These are phyloP conservation scores for Starmera dryadoides DNA, from an alignment of 805 yeast species.

Conservation along the genomic window DNA sequence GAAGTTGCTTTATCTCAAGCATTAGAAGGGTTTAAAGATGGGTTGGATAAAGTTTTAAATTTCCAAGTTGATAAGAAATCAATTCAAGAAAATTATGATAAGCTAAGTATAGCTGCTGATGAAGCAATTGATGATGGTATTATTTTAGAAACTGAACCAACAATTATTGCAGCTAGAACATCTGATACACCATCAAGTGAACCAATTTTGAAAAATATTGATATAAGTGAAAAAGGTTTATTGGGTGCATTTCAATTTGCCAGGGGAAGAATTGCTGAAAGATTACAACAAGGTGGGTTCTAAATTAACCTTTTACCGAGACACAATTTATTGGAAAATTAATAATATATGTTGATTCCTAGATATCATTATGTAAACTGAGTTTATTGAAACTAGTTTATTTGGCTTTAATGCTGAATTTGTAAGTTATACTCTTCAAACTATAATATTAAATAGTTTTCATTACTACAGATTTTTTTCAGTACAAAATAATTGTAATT, in stretches of 20 bases:
- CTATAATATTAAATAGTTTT: too few species aligned
- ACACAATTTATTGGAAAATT: too few species aligned
- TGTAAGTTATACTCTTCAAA: too few species aligned
- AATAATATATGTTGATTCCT: too few species aligned
- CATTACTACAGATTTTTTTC: too few species aligned
- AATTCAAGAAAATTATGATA: constrained; percentile 75
- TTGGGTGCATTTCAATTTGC: constrained; percentile 86
- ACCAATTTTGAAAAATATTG: constrained; percentile 50
- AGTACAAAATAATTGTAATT: too few species aligned
- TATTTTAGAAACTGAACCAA: constrained; percentile 82
- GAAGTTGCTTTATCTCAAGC: constrained; percentile 74
- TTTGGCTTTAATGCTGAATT: too few species aligned
- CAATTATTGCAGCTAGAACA: constrained; percentile 82
- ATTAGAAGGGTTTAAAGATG: constrained; percentile 71
- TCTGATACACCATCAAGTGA: constrained; percentile 81
- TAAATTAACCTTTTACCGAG: too few species aligned
- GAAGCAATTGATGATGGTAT: constrained; percentile 93
- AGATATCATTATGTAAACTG: too few species aligned
- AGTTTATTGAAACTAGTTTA: too few species aligned
- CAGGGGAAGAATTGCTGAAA: constrained; percentile 56
- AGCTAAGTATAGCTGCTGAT: constrained; percentile 80
- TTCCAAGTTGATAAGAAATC: constrained; percentile 68
- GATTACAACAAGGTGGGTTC: constrained; percentile 32
- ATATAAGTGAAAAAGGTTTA: constrained; percentile 67
- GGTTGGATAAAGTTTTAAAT: constrained; percentile 68